phyloP scores from a whole-genome alignment of 2,329 filamentous ascomycete species.

The Macroventuria anomochaeta region DNA sequence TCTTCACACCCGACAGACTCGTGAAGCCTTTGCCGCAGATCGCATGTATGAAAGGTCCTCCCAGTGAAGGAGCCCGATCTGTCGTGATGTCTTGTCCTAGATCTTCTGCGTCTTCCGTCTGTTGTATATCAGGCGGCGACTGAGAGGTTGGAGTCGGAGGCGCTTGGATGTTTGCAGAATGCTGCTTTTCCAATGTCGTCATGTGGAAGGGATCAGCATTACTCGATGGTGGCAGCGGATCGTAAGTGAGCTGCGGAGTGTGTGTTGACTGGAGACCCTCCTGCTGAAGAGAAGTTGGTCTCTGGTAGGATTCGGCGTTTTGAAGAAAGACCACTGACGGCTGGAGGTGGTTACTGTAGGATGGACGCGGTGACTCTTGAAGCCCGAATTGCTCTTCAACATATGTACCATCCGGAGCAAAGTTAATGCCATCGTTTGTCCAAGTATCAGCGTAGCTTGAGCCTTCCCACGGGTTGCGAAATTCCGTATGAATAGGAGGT shows the following conservation, averaged over 20 bases:
- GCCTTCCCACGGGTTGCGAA: conserved; percentile 5
- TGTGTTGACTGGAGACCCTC: too few relatives aligned
- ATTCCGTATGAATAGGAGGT: background rate
- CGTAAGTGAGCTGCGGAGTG: background rate
- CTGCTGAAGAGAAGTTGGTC: background rate
- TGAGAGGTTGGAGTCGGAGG: background rate
- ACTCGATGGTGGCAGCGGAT: background rate
- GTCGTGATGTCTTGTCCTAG: background rate
- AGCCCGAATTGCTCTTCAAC: background rate
- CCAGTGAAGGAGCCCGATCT: background rate
- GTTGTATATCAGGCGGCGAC: background rate
- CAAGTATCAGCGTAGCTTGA: background rate
- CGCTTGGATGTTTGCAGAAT: background rate
- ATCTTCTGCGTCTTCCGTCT: background rate
- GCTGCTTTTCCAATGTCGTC: background rate
- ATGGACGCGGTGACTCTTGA: background rate
- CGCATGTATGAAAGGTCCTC: conserved; percentile 30
- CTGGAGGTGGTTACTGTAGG: background rate
- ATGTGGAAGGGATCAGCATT: background rate
- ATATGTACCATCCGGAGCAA: background rate
- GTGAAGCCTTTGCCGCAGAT: conserved; percentile 41
- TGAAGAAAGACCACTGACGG: background rate
- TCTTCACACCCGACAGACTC: conserved; percentile 36
- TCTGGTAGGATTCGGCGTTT: background rate
- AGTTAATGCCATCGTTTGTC: background rate